Base-by-base conservation (phyloP, 257 asterid species). In the Nicotiana benthamiana region DNA sequence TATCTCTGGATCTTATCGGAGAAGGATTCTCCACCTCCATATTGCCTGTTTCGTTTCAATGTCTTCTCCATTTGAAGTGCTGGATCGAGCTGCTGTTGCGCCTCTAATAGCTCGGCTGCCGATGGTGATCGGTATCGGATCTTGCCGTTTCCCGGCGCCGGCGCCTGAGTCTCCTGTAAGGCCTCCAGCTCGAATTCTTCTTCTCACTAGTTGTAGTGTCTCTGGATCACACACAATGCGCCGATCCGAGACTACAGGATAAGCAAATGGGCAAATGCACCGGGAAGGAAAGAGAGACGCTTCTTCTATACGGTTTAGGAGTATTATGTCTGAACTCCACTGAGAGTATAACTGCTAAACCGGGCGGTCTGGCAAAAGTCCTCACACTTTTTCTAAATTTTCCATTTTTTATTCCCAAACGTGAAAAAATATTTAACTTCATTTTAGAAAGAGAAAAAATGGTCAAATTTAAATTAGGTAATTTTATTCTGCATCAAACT, bases 111-210 rank as follows among this genome's bases (percentile, higher is more conserved):
- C 75, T 95, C 99, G 3, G 96, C 90, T 43, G 98, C 98, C 30
- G 99, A 95, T 43, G 99, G 99, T 64, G 99, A 95, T 64, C 99
- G 94, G 72, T 86, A 91, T 57, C 98, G 97, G 92, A 95, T 93
- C 93, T 92, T 97, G 82, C 95, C 96, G 94, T 88, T 93, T 59
- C 93, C 97, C 77, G 92, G 90, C 64, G 95, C 86, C 27, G 83
- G 75, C 76, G 81, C 92, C 81, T 85, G 90, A 24, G 87, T 81
- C 88, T 87, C 92, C 92, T 87, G 92, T 87, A 85, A 61, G 61
- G 87, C 80, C 88, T 87, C 92, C 92, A 89, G 92, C 89, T 87
- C 61, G 78, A 43, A 43, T 12, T 43, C 85, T 82, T 27, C 82
- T 56, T 15, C 26, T 67, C 56, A 9, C 48, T 40, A 40, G 48